phyloP scores from a whole-genome alignment of 495 filamentous ascomycete species.

The Aspergillus wentii region DNA sequence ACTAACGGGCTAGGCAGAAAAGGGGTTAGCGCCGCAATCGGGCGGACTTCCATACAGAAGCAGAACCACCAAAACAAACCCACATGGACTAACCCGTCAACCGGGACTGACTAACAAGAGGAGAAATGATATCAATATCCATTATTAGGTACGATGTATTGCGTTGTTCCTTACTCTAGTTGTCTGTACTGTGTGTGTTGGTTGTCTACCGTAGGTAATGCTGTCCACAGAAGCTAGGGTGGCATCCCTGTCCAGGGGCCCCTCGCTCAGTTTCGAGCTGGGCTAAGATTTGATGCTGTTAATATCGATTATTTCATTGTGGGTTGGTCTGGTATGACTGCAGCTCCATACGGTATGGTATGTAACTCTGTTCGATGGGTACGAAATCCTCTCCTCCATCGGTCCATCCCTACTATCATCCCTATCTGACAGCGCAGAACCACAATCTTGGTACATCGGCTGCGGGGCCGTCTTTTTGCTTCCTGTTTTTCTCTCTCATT shows the following conservation, averaged over 20 bases:
- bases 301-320: conserved; percentile 11
- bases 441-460: conserved; percentile 11
- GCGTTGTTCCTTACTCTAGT: background rate
- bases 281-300: conserved; percentile 2
- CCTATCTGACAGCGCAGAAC: conserved; percentile 16
- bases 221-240: no score
- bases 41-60: no score
- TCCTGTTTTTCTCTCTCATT: background rate
- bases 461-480: conserved; percentile 10
- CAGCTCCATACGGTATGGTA: conserved; percentile 16
- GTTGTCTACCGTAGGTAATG: conserved; percentile 3
- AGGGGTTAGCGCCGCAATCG: no score
- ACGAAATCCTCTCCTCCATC: background rate
- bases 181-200: background rate
- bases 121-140: background rate
- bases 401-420: conserved; percentile 4
- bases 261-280: conserved; percentile 5
- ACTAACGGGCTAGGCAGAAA: no score
- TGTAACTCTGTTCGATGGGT: conserved; percentile 13
- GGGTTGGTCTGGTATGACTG: conserved; percentile 13
- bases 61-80: no score
- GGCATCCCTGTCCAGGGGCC: conserved; percentile 15
- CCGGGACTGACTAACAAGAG: background rate
- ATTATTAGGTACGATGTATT: no score
- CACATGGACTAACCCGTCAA: no score